Evolutionary conservation across 768 basidiomycete genomes (phyloP).

Genomic region (Mycena capillaripes): DNA sequence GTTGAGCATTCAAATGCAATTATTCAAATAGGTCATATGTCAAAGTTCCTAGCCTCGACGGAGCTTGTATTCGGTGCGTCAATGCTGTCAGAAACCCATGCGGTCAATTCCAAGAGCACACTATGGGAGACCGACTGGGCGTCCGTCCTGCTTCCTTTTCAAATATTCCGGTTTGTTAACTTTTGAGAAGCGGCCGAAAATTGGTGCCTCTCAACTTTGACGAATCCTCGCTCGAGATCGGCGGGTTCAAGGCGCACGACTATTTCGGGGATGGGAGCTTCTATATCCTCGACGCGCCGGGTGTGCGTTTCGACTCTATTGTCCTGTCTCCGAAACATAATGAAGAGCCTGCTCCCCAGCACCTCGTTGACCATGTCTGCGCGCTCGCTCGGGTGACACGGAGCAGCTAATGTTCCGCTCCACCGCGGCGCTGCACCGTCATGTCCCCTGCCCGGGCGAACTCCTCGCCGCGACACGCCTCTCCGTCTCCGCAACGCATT

Average conservation of each 20-base stretch:
- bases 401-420: constrained; percentile 35
- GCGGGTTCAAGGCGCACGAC: constrained; percentile 35
- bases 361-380: constrained; percentile 36
- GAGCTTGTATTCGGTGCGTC: constrained; percentile 35
- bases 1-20: too few relatives aligned
- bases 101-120: constrained; percentile 19
- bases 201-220: constrained; percentile 33
- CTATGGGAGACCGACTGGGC: constrained; percentile 33
- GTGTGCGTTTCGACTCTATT: constrained; percentile 18
- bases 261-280: constrained; percentile 43
- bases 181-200: constrained; percentile 30
- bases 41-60: constrained; percentile 32
- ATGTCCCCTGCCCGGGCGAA: constrained; percentile 32
- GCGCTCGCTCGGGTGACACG: constrained; percentile 39
- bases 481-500: constrained; percentile 23
- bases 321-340: not conserved
- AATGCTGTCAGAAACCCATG: constrained; percentile 16
- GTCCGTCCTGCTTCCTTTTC: constrained; percentile 15
- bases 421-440: constrained; percentile 30
- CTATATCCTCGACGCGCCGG: constrained; percentile 38
- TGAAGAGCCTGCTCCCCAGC: constrained; percentile 17
- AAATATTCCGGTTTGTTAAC: not conserved
- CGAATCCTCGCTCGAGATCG: constrained; percentile 28
- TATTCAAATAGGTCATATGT: constrained; percentile 35
- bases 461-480: constrained; percentile 9